Conservation (phyloP, 768 basidiomycete genomes). For the Phlegmacium glaucopus region DNA sequence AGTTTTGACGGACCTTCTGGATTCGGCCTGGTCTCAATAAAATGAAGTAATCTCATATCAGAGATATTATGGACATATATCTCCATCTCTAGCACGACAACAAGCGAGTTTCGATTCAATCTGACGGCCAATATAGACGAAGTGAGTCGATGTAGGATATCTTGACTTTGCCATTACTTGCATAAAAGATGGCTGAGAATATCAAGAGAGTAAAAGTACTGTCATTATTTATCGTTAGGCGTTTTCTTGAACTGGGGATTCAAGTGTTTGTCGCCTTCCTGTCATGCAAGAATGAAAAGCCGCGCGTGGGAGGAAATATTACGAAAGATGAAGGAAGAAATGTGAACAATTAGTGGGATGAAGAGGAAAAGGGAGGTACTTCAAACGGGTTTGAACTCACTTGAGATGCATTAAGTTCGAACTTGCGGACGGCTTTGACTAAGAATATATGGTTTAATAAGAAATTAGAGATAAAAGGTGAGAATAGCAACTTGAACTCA, state of each 20-base stretch:
- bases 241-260: conserved; percentile 95
- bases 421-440: conserved; percentile 96
- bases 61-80: conserved; percentile 99
- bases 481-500: conserved; percentile 75
- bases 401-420: conserved; percentile 87
- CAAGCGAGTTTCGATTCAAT: conserved; percentile 93
- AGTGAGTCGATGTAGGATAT: too few species aligned
- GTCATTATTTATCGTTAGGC: too few species aligned
- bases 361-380: conserved; percentile 15
- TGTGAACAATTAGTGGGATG: conserved; percentile 19
- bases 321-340: conserved; percentile 24
- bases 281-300: conserved; percentile 16
- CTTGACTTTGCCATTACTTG: too few species aligned
- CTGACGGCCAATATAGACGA: conserved; percentile 95
- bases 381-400: conserved; percentile 48
- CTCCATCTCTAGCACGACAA: conserved; percentile 94
- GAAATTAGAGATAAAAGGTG: conserved; percentile 8
- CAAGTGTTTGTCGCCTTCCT: conserved; percentile 92
- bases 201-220: too few species aligned
- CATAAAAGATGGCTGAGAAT: too few species aligned
- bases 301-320: conserved; percentile 30
- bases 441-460: conserved; percentile 13
- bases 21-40: too few species aligned
- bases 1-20: too few species aligned
- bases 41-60: too few species aligned